Evolutionary conservation across 2,329 filamentous ascomycete genomes (phyloP).

Genomic region (Hymenoscyphus scutula): DNA sequence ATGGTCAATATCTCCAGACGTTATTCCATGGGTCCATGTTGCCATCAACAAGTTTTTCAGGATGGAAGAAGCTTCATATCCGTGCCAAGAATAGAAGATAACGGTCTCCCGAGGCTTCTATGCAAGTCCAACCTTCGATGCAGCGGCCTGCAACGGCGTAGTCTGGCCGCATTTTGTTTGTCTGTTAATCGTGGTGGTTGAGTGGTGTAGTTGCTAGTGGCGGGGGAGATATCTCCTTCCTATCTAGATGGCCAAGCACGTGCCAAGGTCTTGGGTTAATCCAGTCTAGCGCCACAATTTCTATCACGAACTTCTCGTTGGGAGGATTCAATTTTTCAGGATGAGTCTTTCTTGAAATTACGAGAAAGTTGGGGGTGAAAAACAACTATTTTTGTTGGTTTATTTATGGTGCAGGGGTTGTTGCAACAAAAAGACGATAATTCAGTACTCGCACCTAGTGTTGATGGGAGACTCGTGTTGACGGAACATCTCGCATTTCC

Average conservation of each 20-base stretch:
- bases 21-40: neutral
- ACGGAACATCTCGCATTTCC: too few species aligned
- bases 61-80: conserved; percentile 3
- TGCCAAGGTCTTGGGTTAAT: conserved; percentile 1
- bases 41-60: neutral
- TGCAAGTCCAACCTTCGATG: neutral
- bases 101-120: neutral
- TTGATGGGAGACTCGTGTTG: too few species aligned
- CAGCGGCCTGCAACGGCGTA: neutral
- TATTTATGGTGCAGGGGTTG: too few species aligned
- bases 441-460: too few species aligned
- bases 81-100: neutral
- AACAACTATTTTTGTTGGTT: too few species aligned
- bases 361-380: too few species aligned
- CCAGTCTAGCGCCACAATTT: neutral
- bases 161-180: neutral
- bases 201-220: neutral
- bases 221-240: neutral
- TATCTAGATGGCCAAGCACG: conserved; percentile 1
- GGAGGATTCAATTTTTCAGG: neutral
- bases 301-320: neutral
- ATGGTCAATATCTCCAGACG: neutral
- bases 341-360: too few species aligned
- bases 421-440: too few species aligned
- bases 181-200: neutral